phyloP scores from a whole-genome alignment of 768 basidiomycete genomes.

The Coprinellus aureogranulatus region DNA sequence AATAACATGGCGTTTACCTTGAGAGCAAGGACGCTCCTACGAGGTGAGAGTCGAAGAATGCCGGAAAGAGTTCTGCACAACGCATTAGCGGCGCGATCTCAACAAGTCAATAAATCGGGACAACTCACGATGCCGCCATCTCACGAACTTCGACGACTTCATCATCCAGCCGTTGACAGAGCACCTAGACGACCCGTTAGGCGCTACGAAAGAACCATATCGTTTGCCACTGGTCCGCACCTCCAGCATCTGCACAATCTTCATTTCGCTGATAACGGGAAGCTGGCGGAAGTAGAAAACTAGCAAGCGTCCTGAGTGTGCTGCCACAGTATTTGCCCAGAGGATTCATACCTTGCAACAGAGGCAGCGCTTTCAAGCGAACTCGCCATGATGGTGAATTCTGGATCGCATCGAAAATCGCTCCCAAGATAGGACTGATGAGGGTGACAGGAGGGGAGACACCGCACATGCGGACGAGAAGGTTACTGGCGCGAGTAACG shows the following conservation, averaged over 20 bases:
- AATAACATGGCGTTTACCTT: slow-evolving; percentile 43
- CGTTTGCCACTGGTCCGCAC: too few species aligned
- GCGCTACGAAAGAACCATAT: too few species aligned
- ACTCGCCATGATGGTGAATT: slow-evolving; percentile 87
- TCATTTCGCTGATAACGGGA: slow-evolving; percentile 72
- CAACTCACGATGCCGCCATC: slow-evolving; percentile 76
- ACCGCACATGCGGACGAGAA: slow-evolving; percentile 83
- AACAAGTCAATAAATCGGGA: neutral
- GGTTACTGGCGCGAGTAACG: slow-evolving; percentile 56
- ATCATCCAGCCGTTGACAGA: slow-evolving; percentile 80
- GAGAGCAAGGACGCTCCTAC: slow-evolving; percentile 70
- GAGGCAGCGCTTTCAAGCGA: slow-evolving; percentile 79
- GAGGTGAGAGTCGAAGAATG: slow-evolving; percentile 77
- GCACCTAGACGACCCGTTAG: slow-evolving; percentile 58
- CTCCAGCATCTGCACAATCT: slow-evolving; percentile 78
- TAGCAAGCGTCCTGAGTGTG: slow-evolving; percentile 20
- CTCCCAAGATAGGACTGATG: slow-evolving; percentile 65
- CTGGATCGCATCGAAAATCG: slow-evolving; percentile 75
- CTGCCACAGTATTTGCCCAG: neutral
- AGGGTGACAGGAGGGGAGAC: slow-evolving; percentile 73
- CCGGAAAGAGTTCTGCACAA: slow-evolving; percentile 68
- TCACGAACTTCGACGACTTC: slow-evolving; percentile 88
- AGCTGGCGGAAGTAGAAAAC: slow-evolving; percentile 89
- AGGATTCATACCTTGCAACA: slow-evolving; percentile 66
- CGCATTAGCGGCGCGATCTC: neutral